These are phyloP conservation scores for Coniochaeta ligniaria DNA, from an alignment of 2,329 filamentous ascomycete genomes.

Conservation along the genomic window DNA sequence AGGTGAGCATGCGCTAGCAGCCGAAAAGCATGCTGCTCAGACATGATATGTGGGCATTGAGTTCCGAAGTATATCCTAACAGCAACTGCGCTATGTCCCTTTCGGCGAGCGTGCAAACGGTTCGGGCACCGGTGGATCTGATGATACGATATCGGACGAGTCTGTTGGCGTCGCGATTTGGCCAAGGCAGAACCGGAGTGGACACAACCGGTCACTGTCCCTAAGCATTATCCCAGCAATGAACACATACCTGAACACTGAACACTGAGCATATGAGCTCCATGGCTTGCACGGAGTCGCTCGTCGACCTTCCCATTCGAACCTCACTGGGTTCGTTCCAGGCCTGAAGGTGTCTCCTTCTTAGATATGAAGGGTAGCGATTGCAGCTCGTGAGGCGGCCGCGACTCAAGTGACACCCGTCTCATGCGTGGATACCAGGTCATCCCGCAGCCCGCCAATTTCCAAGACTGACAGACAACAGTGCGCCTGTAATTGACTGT, in stretches of 20 bases:
- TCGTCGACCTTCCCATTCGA: not conserved
- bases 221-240: not conserved
- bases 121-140: not conserved
- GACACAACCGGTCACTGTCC: not conserved
- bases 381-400: not conserved
- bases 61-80: not conserved
- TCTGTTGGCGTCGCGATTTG: too few species aligned
- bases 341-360: not conserved
- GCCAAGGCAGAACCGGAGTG: too few species aligned
- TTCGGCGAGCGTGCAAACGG: not conserved
- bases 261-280: too few species aligned
- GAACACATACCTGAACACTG: not conserved
- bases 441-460: not conserved
- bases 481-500: too few species aligned
- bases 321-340: not conserved
- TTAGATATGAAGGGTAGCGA: not conserved
- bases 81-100: not conserved
- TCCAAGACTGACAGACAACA: not conserved
- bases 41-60: not conserved
- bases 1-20: not conserved
- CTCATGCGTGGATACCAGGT: not conserved
- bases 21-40: not conserved
- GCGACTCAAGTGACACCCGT: not conserved
- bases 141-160: not conserved
- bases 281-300: not conserved